phyloP scores from a whole-genome alignment of 306 rosid genomes.

The Cicer pinnatifidum region DNA sequence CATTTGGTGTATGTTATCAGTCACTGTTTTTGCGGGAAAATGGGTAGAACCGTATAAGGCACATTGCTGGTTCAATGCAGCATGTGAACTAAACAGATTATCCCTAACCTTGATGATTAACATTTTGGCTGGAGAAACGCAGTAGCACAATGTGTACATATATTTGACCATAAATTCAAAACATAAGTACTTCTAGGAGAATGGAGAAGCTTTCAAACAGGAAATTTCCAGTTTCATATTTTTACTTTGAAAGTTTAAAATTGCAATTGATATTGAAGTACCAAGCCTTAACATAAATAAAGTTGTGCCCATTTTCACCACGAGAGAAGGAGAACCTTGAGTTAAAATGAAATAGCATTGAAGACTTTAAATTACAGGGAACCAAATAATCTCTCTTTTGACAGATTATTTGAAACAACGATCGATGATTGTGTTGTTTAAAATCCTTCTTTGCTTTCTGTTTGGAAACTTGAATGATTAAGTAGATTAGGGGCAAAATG shows the following conservation, averaged over 20 bases:
- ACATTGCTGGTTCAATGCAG: not conserved
- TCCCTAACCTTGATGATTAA: not conserved
- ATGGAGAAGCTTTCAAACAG: not conserved
- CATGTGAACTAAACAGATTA: not conserved
- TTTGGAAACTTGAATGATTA: slow-evolving; percentile 24
- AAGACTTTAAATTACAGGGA: slow-evolving; percentile 1
- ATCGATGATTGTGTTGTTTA: slow-evolving; percentile 26
- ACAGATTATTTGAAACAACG: not conserved
- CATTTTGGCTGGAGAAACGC: not conserved
- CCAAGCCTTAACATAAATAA: not conserved
- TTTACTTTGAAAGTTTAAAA: slow-evolving; percentile 4
- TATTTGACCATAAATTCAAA: not conserved
- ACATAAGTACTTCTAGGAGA: not conserved
- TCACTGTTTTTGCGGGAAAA: not conserved
- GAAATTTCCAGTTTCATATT: slow-evolving; percentile 12
- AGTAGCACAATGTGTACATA: not conserved
- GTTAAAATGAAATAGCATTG: not conserved
- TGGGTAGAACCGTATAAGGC: not conserved
- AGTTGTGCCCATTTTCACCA: not conserved
- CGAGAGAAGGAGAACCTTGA: not conserved
- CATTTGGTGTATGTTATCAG: not conserved
- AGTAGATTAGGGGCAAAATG: not conserved
- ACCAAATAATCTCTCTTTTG: not conserved
- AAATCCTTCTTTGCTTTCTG: slow-evolving; percentile 13
- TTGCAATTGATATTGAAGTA: slow-evolving; percentile 17